Evolutionary conservation across 371 early-diverging fungal species (phyloP), one percentile per base, ranked within the genome.

Genomic region (Sporodiniella umbellata): DNA sequence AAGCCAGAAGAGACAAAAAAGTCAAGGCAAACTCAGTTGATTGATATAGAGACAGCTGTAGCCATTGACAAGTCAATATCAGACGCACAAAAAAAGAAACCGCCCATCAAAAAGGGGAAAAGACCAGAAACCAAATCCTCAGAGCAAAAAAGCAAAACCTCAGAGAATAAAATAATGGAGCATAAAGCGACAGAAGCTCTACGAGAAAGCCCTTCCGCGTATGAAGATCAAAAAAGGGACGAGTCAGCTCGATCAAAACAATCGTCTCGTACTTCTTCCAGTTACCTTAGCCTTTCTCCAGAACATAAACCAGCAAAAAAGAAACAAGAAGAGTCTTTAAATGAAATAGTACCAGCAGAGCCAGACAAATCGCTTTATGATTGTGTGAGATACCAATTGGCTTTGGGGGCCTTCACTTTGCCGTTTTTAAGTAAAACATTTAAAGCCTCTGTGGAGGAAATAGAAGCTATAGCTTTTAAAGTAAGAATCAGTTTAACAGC

Each of bases 11-110:
- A 40, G 21, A 10, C 15, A 10, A 40, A 40, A 12, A 40, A 40
- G 12, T 10, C 40, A 5, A 40, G 40, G 10, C 40, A 40, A 8
- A 40, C 40, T 21, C 10, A 40, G 21, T 10, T 40, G 4, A 40
- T 40, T 40, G 40, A 40, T 40, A 40, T 40, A 8, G 40, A 40
- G 21, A 40, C 40, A 21, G 40, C 40, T 21, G 40, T 22, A 40
- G 40, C 40, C 8, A 40, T 40, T 19, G 40, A 40, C 12, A 18
- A 22, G 12, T 40, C 40, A 19, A 40, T 40, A 40, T 40, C 40
- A 10, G 21, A 40, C 21, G 40, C 40, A n/a, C 10, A 40, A 40
- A 40, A 19, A 22, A 40, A 15, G 8, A 40, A 40, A 19, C 18
- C 40, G 21, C 5, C 21, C 8, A 19, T 18, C 21, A 17, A 19